Conservation (phyloP, 129 eudicot species). For the Kitagawia praeruptora region DNA sequence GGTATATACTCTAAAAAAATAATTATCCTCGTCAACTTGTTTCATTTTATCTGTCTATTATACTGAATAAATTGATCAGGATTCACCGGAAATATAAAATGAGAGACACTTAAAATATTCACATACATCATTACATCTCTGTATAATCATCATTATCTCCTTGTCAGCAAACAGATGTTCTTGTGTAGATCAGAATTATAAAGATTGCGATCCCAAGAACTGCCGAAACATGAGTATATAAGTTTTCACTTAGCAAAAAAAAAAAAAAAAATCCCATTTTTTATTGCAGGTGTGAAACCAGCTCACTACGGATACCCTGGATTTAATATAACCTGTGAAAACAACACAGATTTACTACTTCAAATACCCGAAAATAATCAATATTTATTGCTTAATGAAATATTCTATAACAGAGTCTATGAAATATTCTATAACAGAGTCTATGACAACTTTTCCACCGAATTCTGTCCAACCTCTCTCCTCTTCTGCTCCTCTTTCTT, state of each 20-base stretch:
- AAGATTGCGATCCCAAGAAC: conserved; percentile 12
- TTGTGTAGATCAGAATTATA: conserved; percentile 14
- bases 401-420: conserved; percentile 18
- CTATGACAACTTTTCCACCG: no score
- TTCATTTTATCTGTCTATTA: no score
- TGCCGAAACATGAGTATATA: conserved; percentile 21
- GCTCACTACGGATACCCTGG: conserved; percentile 30
- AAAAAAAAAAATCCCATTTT: no score
- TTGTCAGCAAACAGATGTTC: conserved; percentile 8
- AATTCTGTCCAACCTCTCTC: no score
- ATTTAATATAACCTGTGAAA: conserved; percentile 21
- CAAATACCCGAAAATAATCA: conserved; percentile 8
- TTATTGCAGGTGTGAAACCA: conserved; percentile 11
- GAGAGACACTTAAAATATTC: no score
- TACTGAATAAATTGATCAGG: no score
- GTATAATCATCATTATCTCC: neutral
- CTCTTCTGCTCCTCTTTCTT: no score
- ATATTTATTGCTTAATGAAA: neutral
- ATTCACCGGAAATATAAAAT: no score
- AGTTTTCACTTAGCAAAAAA: no score
- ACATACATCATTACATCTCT: neutral
- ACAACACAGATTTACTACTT: conserved; percentile 11
- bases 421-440: no score
- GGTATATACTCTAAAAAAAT: no score
- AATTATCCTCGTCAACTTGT: no score